Conservation (phyloP, 2,329 filamentous ascomycete genomes). For the Pseudogymnoascus sp. region DNA sequence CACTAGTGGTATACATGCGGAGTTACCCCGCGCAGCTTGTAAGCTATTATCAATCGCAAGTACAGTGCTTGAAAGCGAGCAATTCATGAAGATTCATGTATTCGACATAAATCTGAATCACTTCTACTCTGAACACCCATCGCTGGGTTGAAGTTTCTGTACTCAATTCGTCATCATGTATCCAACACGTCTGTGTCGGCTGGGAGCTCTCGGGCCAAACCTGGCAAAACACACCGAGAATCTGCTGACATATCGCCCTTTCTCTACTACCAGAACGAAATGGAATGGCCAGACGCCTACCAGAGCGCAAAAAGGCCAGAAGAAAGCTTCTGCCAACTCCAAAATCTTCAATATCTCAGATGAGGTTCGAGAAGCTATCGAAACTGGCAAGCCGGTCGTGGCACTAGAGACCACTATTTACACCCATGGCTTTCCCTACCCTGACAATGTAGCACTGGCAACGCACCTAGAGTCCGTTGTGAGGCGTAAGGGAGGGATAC, state of each 20-base stretch:
- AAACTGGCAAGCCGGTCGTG: conserved; percentile 70
- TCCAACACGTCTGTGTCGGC: not conserved
- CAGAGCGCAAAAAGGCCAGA: not conserved
- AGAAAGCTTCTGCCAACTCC: not conserved
- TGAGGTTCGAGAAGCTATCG: conserved; percentile 71
- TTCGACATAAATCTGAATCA: not conserved
- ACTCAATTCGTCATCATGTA: not conserved
- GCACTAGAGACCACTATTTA: conserved; percentile 96
- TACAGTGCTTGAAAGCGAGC: not conserved
- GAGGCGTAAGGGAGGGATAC: conserved; percentile 70
- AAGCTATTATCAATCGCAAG: not conserved
- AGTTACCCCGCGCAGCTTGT: not conserved
- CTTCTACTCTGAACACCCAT: not conserved
- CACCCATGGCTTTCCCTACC: conserved; percentile 79
- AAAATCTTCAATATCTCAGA: conserved; percentile 15
- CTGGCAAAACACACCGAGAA: not conserved
- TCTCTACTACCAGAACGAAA: not conserved
- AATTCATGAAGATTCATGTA: not conserved
- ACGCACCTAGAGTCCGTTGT: conserved; percentile 71
- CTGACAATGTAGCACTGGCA: conserved; percentile 65
- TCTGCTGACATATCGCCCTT: not conserved
- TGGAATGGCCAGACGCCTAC: not conserved
- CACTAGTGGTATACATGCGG: not conserved
- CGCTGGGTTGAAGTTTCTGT: not conserved
- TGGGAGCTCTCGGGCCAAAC: not conserved